Percentiles rank a stretch among this genome's conserved stretches.
Evolutionary conservation across 371 early-diverging fungal genomes (phyloP).

Genomic region (Apophysomyces sp.): DNA sequence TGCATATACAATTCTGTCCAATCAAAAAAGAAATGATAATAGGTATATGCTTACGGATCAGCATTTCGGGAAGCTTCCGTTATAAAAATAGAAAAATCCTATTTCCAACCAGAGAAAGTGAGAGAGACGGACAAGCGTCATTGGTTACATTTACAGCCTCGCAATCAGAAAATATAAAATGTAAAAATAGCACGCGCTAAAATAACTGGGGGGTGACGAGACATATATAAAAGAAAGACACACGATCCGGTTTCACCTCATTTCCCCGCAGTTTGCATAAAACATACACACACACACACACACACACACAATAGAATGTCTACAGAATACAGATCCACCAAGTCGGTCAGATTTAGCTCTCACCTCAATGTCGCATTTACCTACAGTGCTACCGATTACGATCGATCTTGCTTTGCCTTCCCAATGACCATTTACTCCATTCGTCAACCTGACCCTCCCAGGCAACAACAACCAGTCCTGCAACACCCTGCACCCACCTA

Average conservation of each 20-base stretch:
- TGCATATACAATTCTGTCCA: too few species aligned
- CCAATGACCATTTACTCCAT: conserved; percentile 13
- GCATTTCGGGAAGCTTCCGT: neutral
- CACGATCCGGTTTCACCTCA: conserved; percentile 1
- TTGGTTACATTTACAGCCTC: neutral
- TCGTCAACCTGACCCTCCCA: conserved; percentile 6
- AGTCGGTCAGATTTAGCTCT: conserved; percentile 23
- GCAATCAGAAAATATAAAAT: neutral
- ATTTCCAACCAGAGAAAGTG: too few species aligned
- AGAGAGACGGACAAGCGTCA: neutral
- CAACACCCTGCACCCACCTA: neutral
- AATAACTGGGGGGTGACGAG: too few species aligned
- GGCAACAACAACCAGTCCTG: neutral
- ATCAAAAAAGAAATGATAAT: too few species aligned
- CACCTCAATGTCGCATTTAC: conserved; percentile 15
- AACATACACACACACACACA: neutral
- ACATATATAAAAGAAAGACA: too few species aligned
- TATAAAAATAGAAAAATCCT: neutral
- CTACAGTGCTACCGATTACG: conserved; percentile 31
- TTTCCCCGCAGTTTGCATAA: neutral
- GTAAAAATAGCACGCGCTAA: neutral
- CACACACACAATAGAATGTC: neutral
- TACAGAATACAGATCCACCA: neutral
- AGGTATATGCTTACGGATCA: neutral
- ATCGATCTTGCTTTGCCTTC: conserved; percentile 21